Conservation (phyloP, 2,329 filamentous ascomycete genomes). For the Emmonsiellopsis sp. region DNA sequence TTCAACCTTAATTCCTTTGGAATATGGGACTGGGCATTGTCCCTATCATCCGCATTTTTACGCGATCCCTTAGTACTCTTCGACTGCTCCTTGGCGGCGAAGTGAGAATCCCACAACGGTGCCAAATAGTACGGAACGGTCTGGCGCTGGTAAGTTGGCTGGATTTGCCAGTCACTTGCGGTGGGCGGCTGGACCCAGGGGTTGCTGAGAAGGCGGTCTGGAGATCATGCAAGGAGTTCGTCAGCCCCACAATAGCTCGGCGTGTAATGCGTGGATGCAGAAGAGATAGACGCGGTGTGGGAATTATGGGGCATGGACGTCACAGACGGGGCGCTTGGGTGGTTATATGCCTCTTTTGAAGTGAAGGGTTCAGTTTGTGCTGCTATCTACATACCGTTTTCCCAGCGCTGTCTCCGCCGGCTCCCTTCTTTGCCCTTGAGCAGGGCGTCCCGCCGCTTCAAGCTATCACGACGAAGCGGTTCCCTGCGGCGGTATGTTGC, state of each 20-base stretch:
- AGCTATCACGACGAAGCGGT: conserved; percentile 31
- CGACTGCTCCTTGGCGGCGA: conserved; percentile 33
- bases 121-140: conserved; percentile 83
- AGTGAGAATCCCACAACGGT: conserved; percentile 65
- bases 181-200: conserved; percentile 77
- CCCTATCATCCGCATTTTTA: conserved; percentile 30
- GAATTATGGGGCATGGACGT: not conserved
- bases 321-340: not conserved
- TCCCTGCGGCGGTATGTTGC: conserved; percentile 11
- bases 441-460: conserved; percentile 61
- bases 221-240: not conserved
- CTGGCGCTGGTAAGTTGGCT: conserved; percentile 69
- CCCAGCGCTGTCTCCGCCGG: conserved; percentile 78
- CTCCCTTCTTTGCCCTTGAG: conserved; percentile 87
- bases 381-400: conserved; percentile 61
- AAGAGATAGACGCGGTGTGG: not conserved
- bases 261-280: not conserved
- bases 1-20: conserved; percentile 71
- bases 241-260: conserved; percentile 1
- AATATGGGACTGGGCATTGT: conserved; percentile 40
- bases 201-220: conserved; percentile 78
- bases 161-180: conserved; percentile 71
- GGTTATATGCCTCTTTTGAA: not conserved
- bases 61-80: conserved; percentile 18
- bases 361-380: not conserved